Base-by-base conservation (phyloP, 768 basidiomycete species). In the Chalciporus chontae region DNA sequence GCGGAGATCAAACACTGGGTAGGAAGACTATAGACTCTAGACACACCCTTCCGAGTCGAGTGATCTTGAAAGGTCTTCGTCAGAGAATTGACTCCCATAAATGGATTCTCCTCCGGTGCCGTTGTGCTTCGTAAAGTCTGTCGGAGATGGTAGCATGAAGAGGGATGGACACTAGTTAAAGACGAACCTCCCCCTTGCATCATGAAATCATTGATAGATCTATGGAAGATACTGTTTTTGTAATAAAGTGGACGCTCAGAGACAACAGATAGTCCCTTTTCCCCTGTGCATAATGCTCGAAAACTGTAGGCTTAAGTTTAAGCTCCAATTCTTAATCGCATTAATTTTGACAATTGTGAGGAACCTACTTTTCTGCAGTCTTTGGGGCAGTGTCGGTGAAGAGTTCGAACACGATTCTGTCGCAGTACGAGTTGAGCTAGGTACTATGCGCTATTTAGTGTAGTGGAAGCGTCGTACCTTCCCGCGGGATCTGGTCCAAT, bases 21-120 rank as follows among this genome's bases (percentile, higher is more conserved):
- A n/a, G 27, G 19, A 42, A 13, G 11, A 18, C 39, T n/a, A 26
- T 14, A 52, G 23, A 21, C 14, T 34, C 38, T 32, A 55, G 19
- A 69, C 75, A 45, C 29, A 81, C 70, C 84, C 90, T 61, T 81
- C 78, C 0, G 79, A 66, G 55, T 92, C 86, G 18, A 90, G 68
- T 0, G 79, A 73, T 27, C 73, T 75, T 37, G 73, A 71, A 27
- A 92, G 70, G 62, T 90, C 80, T 67, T 94, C 92, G 61, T 94
- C 91, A 10, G 74, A 69, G 56, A 94, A 94, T 21, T 79, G 74
- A 6, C 76, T 75, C 0, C 87, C 87, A 59, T 90, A 91, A 47
- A 92, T 89, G 21, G 84, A 86, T 67, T 90, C 87, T 21, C 90
- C 89, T 19, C 90, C 90, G 2, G 76, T 79, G 7, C 90, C 89